A percentile compares a stretch with the other conserved stretches of the same genome.
Conservation (phyloP, 352 stramenopile genomes). For the Phytophthora lateralis region DNA sequence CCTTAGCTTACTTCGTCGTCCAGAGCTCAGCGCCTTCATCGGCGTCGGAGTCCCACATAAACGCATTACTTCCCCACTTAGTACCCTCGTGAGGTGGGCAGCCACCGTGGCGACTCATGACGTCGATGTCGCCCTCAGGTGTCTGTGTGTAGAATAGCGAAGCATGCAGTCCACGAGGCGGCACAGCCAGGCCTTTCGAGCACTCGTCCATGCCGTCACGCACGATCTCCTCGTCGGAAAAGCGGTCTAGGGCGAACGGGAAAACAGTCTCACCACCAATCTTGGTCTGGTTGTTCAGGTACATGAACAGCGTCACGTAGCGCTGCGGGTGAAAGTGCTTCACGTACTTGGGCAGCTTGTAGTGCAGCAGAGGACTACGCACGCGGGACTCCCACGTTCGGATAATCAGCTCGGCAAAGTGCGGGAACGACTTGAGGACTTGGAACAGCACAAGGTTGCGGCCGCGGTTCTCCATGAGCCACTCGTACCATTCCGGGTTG, state of each 20-base stretch:
- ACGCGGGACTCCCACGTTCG: conserved; percentile 66
- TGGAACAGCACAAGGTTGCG: conserved; percentile 68
- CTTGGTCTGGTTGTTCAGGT: conserved; percentile 95
- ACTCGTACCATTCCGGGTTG: conserved; percentile 73
- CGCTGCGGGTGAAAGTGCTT: conserved; percentile 91
- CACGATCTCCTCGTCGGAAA: conserved; percentile 69
- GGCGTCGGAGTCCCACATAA: conserved; percentile 85
- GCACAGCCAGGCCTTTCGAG: conserved; percentile 73
- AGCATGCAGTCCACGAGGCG: conserved; percentile 67
- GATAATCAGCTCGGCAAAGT: conserved; percentile 66
- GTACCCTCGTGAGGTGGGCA: conserved; percentile 82
- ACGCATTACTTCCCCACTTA: conserved; percentile 85
- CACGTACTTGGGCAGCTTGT: conserved; percentile 68
- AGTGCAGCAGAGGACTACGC: conserved; percentile 34
- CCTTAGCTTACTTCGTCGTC: conserved; percentile 67
- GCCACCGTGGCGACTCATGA: conserved; percentile 78
- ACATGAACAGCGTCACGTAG: conserved; percentile 97
- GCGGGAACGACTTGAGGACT: conserved; percentile 58
- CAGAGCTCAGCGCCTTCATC: conserved; percentile 81
- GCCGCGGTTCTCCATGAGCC: conserved; percentile 63
- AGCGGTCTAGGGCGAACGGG: conserved; percentile 78
- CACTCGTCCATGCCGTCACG: conserved; percentile 80
- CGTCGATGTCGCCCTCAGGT: conserved; percentile 70
- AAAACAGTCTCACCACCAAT: conserved; percentile 96
- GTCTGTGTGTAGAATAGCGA: conserved; percentile 86